These are phyloP conservation scores for Euphorbia peplus DNA, from an alignment of 345 rosid species.

Conservation along the genomic window DNA sequence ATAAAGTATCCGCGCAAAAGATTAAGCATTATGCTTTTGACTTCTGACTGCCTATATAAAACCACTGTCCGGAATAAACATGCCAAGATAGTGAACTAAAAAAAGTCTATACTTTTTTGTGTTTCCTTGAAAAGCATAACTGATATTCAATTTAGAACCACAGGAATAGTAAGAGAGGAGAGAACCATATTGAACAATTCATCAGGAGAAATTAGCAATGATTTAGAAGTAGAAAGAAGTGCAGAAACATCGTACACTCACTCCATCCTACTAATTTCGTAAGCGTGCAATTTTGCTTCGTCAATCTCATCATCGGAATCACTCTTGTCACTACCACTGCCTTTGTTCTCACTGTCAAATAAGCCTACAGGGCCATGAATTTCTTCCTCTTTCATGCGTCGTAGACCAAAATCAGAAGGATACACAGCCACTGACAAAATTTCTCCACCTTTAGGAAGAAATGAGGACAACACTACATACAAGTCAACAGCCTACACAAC, in stretches of 20 bases:
- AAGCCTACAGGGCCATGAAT: constrained; percentile 77
- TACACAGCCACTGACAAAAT: constrained; percentile 70
- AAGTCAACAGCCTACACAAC: constrained; percentile 71
- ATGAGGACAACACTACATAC: constrained; percentile 69
- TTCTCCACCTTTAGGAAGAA: constrained; percentile 77
- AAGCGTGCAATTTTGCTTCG: constrained; percentile 61
- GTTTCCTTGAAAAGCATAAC: background rate
- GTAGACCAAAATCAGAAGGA: constrained; percentile 89
- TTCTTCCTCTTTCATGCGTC: constrained; percentile 93
- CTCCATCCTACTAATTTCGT: constrained; percentile 81
- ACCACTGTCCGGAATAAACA: too few species aligned
- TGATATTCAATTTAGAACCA: background rate
- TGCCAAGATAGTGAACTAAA: background rate
- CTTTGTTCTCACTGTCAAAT: constrained; percentile 46
- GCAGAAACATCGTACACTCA: constrained; percentile 25
- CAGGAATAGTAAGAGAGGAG: background rate
- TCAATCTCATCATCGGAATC: constrained; percentile 42
- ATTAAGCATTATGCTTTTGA: too few species aligned
- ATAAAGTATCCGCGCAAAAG: too few species aligned
- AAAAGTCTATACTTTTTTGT: background rate
- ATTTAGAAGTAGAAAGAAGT: background rate
- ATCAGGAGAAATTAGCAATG: background rate
- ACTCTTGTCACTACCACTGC: constrained; percentile 26
- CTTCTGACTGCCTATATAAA: too few species aligned
- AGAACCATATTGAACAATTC: background rate